Evolutionary conservation across 176 grass and related monocot genomes (phyloP).

Genomic region (Zoysia pacifica): DNA sequence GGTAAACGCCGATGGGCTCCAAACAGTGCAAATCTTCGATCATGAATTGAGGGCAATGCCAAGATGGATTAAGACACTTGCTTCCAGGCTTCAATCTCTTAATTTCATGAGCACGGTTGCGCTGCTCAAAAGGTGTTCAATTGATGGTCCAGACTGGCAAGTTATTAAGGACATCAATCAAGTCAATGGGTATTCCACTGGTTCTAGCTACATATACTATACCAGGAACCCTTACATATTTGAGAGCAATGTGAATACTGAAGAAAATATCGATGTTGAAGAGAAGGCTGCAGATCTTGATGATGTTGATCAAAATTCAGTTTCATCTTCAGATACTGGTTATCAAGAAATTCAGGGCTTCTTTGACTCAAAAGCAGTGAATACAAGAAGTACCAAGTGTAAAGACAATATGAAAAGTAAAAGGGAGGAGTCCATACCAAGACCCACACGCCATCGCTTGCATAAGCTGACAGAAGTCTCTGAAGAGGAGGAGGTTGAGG

Average conservation of each 20-base stretch:
- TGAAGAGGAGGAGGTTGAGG: constrained; percentile 34
- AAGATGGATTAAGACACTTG: constrained; percentile 57
- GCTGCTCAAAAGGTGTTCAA: constrained; percentile 53
- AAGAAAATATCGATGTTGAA: background rate
- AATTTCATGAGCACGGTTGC: constrained; percentile 45
- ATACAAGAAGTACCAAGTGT: constrained; percentile 7
- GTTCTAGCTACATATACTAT: constrained; percentile 59
- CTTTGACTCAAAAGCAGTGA: constrained; percentile 31
- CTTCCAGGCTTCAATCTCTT: constrained; percentile 45
- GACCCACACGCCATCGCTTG: constrained; percentile 1
- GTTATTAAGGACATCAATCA: constrained; percentile 61
- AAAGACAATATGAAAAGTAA: constrained; percentile 1
- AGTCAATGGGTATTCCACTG: constrained; percentile 55
- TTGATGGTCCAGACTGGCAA: constrained; percentile 56
- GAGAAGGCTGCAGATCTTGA: constrained; percentile 37
- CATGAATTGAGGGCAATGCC: constrained; percentile 62
- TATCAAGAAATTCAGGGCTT: constrained; percentile 35
- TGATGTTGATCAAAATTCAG: constrained; percentile 27
- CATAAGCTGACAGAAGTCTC: constrained; percentile 44
- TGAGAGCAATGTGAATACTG: constrained; percentile 46
- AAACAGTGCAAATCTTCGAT: constrained; percentile 59
- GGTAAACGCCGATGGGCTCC: constrained; percentile 42
- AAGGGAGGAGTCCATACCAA: background rate
- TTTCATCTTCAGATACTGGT: constrained; percentile 34
- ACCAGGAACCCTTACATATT: constrained; percentile 58